Percentiles rank a stretch among this genome's conserved stretches.
phyloP scores from a whole-genome alignment of 805 yeast species.

The Hanseniaspora occidentalis region DNA sequence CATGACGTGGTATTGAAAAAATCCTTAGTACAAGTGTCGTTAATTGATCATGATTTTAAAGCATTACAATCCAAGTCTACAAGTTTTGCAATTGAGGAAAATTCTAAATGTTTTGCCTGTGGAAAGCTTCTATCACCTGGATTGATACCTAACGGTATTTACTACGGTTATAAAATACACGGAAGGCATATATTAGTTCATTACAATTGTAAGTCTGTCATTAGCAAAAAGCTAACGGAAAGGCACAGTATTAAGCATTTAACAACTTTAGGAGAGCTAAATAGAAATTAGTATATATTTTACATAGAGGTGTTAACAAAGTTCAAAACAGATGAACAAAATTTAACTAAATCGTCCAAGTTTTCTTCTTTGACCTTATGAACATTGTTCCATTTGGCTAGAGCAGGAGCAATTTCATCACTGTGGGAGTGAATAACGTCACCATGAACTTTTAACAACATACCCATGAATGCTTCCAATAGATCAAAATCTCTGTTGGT shows the following conservation, averaged over 20 bases:
- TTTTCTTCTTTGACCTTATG: conserved; percentile 32
- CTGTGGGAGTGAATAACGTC: conserved; percentile 49
- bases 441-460: conserved; percentile 69
- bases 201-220: conserved; percentile 17
- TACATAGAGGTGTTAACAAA: conserved; percentile 24
- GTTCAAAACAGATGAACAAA: conserved; percentile 67
- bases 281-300: not conserved
- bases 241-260: conserved; percentile 9
- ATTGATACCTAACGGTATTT: not conserved
- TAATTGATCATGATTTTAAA: conserved; percentile 33
- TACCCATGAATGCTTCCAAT: conserved; percentile 65
- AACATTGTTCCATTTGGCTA: conserved; percentile 36
- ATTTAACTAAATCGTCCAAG: conserved; percentile 59
- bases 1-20: conserved; percentile 31
- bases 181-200: conserved; percentile 15
- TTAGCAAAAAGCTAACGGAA: conserved; percentile 12
- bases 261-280: conserved; percentile 4
- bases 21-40: conserved; percentile 41
- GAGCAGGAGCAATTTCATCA: conserved; percentile 30
- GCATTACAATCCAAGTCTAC: conserved; percentile 28
- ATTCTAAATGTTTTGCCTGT: conserved; percentile 47
- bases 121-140: conserved; percentile 34
- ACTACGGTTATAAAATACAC: conserved; percentile 7
- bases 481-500: conserved; percentile 58
- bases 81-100: conserved; percentile 29